phyloP scores from a whole-genome alignment of 306 rosid genomes.

The Cucumis hystrix region DNA sequence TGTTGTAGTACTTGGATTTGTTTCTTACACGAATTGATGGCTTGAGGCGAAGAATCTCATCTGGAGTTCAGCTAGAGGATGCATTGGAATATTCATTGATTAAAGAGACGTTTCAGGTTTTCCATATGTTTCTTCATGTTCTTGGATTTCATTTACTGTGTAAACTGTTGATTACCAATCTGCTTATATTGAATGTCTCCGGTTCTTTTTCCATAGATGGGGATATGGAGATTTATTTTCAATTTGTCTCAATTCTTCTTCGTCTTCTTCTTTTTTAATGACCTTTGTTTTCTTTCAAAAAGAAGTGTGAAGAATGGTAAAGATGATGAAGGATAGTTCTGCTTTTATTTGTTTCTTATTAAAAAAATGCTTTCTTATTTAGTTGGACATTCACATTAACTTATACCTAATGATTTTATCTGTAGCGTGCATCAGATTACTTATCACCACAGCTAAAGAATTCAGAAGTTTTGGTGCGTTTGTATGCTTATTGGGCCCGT shows the following conservation, averaged over 20 bases:
- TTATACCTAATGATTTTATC: slow-evolving; percentile 18
- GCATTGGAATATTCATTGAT: slow-evolving; percentile 38
- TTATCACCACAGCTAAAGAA: slow-evolving; percentile 71
- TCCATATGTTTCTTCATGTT: slow-evolving; percentile 29
- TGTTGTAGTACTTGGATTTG: slow-evolving; percentile 69
- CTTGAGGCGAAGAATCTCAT: slow-evolving; percentile 70
- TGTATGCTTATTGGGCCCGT: slow-evolving; percentile 86
- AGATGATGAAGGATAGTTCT: neutral
- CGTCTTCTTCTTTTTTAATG: too few species aligned
- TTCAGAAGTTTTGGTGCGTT: slow-evolving; percentile 45
- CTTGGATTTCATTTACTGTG: neutral
- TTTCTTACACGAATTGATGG: slow-evolving; percentile 85
- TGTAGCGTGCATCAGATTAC: slow-evolving; percentile 73
- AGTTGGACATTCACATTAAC: slow-evolving; percentile 9
- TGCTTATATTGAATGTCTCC: neutral
- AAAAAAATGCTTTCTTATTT: neutral
- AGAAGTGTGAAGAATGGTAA: neutral
- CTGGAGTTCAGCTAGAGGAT: slow-evolving; percentile 21
- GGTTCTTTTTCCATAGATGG: too few species aligned
- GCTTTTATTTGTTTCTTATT: neutral
- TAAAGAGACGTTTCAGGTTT: slow-evolving; percentile 80
- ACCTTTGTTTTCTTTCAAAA: too few species aligned
- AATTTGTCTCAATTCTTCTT: too few species aligned
- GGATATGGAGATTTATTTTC: too few species aligned
- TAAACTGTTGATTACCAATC: neutral